phyloP scores from a whole-genome alignment of 2,329 filamentous ascomycete genomes.

The Gaeumannomyces tritici region DNA sequence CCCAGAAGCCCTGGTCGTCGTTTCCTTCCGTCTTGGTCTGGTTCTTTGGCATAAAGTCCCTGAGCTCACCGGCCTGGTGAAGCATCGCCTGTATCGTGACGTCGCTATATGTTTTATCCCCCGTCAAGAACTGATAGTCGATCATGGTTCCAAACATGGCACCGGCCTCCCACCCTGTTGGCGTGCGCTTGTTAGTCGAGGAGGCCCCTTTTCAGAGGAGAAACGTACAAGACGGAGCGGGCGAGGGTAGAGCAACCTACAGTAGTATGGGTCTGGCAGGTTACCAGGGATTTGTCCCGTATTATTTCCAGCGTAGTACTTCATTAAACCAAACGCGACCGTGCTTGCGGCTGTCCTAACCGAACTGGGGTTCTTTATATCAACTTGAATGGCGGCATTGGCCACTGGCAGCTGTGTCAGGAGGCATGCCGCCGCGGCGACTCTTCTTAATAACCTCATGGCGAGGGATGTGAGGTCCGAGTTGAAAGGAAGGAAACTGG shows the following conservation, averaged over 20 bases:
- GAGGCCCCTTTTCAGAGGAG: too few species aligned
- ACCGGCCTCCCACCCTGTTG: slow-evolving; percentile 60
- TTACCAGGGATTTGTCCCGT: slow-evolving; percentile 49
- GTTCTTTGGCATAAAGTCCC: slow-evolving; percentile 58
- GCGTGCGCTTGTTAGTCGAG: neutral
- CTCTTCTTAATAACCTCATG: slow-evolving; percentile 1
- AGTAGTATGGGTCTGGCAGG: slow-evolving; percentile 54
- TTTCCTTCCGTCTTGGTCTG: slow-evolving; percentile 55
- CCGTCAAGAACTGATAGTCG: slow-evolving; percentile 65
- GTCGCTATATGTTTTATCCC: slow-evolving; percentile 54
- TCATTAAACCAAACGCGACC: slow-evolving; percentile 26
- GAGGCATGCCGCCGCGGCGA: neutral
- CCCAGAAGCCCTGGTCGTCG: slow-evolving; percentile 79
- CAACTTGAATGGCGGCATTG: slow-evolving; percentile 13
- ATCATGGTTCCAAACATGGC: slow-evolving; percentile 62
- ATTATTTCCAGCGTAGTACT: slow-evolving; percentile 46
- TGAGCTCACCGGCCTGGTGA: slow-evolving; percentile 49
- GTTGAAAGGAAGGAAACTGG: neutral
- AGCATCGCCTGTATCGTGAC: slow-evolving; percentile 48
- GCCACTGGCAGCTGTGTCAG: neutral
- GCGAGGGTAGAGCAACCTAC: slow-evolving; percentile 32
- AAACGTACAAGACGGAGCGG: slow-evolving; percentile 3
- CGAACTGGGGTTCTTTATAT: slow-evolving; percentile 33
- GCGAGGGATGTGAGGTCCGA: neutral
- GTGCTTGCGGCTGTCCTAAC: slow-evolving; percentile 37